Evolutionary conservation across 768 basidiomycete species (phyloP), one percentile per base, ranked within the genome.

Genomic region (Boletellus ananas): DNA sequence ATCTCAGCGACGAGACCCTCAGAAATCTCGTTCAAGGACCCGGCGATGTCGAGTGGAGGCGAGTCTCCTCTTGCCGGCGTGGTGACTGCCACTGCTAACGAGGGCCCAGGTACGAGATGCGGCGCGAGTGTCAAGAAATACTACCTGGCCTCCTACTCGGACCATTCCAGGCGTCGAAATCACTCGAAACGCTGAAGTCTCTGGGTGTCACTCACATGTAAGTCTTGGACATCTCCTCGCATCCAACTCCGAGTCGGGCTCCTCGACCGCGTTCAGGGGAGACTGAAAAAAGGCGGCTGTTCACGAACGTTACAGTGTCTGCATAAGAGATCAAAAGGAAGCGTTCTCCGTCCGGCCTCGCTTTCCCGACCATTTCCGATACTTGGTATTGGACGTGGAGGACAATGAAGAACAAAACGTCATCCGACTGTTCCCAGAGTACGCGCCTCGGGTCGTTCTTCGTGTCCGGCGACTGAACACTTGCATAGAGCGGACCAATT

Each of bases 381-480:
- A 96, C 66, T 67, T 92, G 62, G 82, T 84, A 1, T 73, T 95
- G 31, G 87, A 94, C 64, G 90, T 96, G 23, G 80, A 92, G 64
- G 93, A 96, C 66, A 91, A 82, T 57, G 92, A 94, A 66, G 93
- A 95, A 63, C 94, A 96, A 71, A 96, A 96, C 64, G 77, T 96
- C 35, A 95, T 96, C 58, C 78, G 89, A 23, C 71, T 94, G 37
- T 95, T 95, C 68, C 94, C 93, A n/a, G 64, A 67, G 93, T 93
- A 55, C 49, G 81, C 72, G 23, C 17, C 23, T 49, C 11, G 27
- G 5, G 18, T 5, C 10, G 25, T 12, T 45, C 21, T 17, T 39
- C 13, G 21, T 34, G 16, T 41, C 17, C 27, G 45, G 13, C 21
- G 5, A 29, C 38, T 52, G 12, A 50, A 49, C 16, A 38, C 38